Conservation (phyloP, 129 eudicot species). For the Artemisia annua region DNA sequence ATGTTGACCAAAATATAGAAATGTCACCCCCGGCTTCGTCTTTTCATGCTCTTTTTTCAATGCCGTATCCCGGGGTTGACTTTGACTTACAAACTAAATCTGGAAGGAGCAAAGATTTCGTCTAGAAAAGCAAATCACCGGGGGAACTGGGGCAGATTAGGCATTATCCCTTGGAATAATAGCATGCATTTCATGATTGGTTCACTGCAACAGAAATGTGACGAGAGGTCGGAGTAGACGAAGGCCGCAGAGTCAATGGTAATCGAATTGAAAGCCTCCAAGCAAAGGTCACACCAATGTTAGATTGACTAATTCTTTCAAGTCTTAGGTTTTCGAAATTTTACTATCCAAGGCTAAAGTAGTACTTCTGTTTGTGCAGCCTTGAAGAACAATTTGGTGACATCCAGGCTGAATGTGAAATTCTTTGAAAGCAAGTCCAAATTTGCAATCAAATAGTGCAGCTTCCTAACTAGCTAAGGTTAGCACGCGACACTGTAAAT, state of each 20-base stretch:
- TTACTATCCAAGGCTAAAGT: too few relatives aligned
- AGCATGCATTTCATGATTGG: constrained; percentile 46
- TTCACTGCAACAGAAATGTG: constrained; percentile 64
- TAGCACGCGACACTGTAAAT: constrained; percentile 5
- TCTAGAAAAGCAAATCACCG: too few relatives aligned
- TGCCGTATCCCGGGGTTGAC: too few relatives aligned
- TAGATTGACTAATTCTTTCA: constrained; percentile 20
- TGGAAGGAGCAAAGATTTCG: too few relatives aligned
- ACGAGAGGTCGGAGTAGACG: constrained; percentile 64
- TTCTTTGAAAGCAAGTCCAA: too few relatives aligned
- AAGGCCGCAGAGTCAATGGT: constrained; percentile 67
- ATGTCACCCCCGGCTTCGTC: too few relatives aligned
- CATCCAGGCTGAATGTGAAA: constrained; percentile 43
- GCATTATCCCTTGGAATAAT: not conserved
- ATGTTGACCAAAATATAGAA: too few relatives aligned
- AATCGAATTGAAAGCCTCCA: constrained; percentile 61
- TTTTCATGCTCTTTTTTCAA: too few relatives aligned
- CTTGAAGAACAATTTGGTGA: constrained; percentile 69
- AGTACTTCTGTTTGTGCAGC: constrained; percentile 39
- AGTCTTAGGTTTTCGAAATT: not conserved
- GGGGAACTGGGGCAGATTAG: too few relatives aligned
- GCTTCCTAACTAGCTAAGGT: constrained; percentile 34
- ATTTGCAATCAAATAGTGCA: constrained; percentile 27
- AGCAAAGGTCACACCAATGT: constrained; percentile 60
- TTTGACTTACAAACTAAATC: too few relatives aligned